Evolutionary conservation across 2,329 filamentous ascomycete species (phyloP), one percentile per base, ranked within the genome.

Genomic region (Aspergillus tamarii): DNA sequence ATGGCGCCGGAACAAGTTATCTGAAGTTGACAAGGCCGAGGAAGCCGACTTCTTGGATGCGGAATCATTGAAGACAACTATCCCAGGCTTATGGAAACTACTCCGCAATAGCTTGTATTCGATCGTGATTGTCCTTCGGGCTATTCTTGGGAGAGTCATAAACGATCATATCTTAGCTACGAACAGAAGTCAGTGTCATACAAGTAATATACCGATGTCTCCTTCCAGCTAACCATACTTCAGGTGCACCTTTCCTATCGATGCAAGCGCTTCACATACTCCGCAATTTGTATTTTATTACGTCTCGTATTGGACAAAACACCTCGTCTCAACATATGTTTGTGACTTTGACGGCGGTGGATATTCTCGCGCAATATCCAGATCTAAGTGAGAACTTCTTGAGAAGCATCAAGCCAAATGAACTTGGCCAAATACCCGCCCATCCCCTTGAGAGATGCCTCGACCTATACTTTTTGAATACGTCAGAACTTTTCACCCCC

Each of bases 391-490:
- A 89, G 64, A 82, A 85, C 23, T 92, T 96, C 70, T 80, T 96
- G 28, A 82, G 83, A 65, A 84, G 86, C 23, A 89, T 90, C 57
- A 84, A 85, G 62, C 87, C 87, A 7, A 77, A 78, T 48, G 80
- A 85, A 63, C 75, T 84, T 21, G 84, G 85, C 46, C 78, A 82
- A 45, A 87, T 91, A 36, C 86, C 90, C 0, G 78, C 81, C 7
- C 86, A 90, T 67, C 88, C 90, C 6, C 81, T 93, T 2, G 87
- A 92, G 69, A 85, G 91, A 62, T 89, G 86, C 21, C 81, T 94
- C n/a, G 91, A 95, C 73, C 85, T 96, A 19, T 97, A 92, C 81
- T 96, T 96, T 78, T 85, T 97, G 66, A 95, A 96, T 73, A 87
- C 90, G 0, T 89, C 91, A 2, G 94, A 97, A 75, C 92, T 96